Percentiles rank a stretch among this genome's conserved stretches.
These are phyloP conservation scores for Fimicolochytrium jonesii DNA, from an alignment of 192 early-diverging fungal genomes.

Conservation along the genomic window DNA sequence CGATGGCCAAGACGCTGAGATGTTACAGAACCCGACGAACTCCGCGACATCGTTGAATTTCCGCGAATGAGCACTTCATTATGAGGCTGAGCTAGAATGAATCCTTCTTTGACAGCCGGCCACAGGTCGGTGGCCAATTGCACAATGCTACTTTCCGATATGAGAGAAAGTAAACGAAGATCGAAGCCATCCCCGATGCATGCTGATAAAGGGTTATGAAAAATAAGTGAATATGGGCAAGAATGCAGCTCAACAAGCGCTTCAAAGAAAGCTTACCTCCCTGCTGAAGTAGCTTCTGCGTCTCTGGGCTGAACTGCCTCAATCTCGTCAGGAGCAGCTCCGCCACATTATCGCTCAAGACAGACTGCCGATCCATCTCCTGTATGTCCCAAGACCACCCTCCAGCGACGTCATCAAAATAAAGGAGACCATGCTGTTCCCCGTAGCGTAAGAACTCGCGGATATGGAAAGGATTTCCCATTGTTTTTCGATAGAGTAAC, in stretches of 20 bases:
- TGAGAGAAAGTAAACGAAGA: constrained; percentile 13
- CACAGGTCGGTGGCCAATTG: constrained; percentile 18
- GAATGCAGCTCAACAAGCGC: not conserved
- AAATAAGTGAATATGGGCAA: not conserved
- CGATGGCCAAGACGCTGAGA: constrained; percentile 9
- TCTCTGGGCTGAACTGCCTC: constrained; percentile 26
- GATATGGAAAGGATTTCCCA: constrained; percentile 42
- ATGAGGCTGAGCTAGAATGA: constrained; percentile 13
- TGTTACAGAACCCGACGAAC: constrained; percentile 16
- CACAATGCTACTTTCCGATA: constrained; percentile 6
- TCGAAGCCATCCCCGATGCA: constrained; percentile 36
- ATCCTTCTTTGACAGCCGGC: constrained; percentile 29
- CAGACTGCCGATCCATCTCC: constrained; percentile 35
- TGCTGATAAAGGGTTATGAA: constrained; percentile 16
- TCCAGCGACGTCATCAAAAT: constrained; percentile 34
- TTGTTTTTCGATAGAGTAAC: constrained; percentile 40
- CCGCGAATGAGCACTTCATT: not conserved
- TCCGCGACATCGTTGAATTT: constrained; percentile 1
- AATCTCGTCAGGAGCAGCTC: constrained; percentile 37
- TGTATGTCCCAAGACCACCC: constrained; percentile 48
- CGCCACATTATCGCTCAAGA: constrained; percentile 34
- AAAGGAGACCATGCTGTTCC: constrained; percentile 30
- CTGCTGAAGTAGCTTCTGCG: constrained; percentile 26
- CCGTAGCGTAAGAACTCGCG: constrained; percentile 36
- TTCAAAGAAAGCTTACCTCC: constrained; percentile 38